Base-by-base conservation (phyloP, 164 flowering plant genomes). In the Liquidambar formosana region DNA sequence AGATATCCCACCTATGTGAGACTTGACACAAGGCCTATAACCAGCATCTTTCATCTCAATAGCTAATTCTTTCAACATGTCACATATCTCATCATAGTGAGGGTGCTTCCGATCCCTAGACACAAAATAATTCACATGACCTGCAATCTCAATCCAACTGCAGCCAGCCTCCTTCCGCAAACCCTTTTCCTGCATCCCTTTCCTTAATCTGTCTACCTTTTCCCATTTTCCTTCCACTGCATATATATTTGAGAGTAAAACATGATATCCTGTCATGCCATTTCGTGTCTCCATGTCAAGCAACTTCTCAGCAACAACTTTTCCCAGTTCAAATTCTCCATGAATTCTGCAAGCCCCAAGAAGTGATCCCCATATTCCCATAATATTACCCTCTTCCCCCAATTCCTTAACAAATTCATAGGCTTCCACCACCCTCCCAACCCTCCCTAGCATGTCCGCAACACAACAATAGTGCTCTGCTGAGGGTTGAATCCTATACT, bases 381-480 rank as follows among this genome's bases (percentile, higher is more conserved):
- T 48, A 28, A 74, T 54, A 73, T 84, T 81, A 22, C 87, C 89
- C 60, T 86, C 84, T 59, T 81, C 83, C 10, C 88, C 92, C 69
- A 93, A 71, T 68, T 64, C 66, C 56, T 74, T 64, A 56, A 82
- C 85, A 73, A 90, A 88, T 66, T 86, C 83, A 64, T 88, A 88
- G 16, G 99, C 99, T 74, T 93, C 97, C 45, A 16, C 59, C 48
- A 95, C 82, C 79, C 88, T 84, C 44, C 96, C 98, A 51, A 80
- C 93, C 78, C 94, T 85, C 25, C 99, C 97, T 66, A 95, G 73
- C 96, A 93, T 89, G 79, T 95, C 97, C 21, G 83, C 89, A 67
- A 91, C 79, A 73, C 98, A 95, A 65, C 91, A 86, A 71, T 80
- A 86, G 73, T 95, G 99, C 73, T 89, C 97, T 27, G 71, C 27